Evolutionary conservation across 352 stramenopile species (phyloP).

Genomic region (Lagenidium sp.): DNA sequence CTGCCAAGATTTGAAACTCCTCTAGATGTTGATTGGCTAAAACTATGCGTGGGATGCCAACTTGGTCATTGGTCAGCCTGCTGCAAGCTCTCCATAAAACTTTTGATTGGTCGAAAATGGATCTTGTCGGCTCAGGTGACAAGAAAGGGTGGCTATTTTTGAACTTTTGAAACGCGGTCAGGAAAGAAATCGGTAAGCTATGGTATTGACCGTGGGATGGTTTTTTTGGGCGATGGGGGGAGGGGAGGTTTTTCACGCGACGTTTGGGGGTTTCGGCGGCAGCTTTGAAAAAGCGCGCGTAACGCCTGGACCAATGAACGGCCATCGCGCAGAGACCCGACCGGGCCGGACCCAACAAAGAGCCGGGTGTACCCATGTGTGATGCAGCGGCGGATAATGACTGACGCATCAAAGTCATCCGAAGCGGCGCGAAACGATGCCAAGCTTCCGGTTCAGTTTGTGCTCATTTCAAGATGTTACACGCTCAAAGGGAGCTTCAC

Average conservation of each 20-base stretch:
- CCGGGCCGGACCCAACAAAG: conserved; percentile 2
- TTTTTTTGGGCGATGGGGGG: conserved; percentile 5
- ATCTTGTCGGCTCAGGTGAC: too few relatives aligned
- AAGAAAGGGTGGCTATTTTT: conserved; percentile 31
- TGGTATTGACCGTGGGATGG: conserved; percentile 6
- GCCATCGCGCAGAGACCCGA: too few relatives aligned
- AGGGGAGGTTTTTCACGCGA: conserved; percentile 10
- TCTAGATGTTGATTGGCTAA: conserved; percentile 9
- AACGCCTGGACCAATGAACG: too few relatives aligned
- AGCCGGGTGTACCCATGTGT: background rate
- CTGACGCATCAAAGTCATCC: too few relatives aligned
- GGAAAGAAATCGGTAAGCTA: conserved; percentile 19
- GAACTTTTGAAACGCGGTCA: conserved; percentile 33
- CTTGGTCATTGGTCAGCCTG: conserved; percentile 6
- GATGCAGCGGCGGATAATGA: too few relatives aligned
- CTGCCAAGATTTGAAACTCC: conserved; percentile 18
- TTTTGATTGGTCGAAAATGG: too few relatives aligned
- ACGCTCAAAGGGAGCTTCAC: too few relatives aligned
- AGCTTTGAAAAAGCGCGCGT: conserved; percentile 6
- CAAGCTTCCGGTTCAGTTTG: too few relatives aligned
- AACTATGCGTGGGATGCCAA: conserved; percentile 2
- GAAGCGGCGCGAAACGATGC: too few relatives aligned
- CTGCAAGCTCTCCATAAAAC: too few relatives aligned
- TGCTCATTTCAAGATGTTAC: too few relatives aligned
- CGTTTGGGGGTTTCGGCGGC: conserved; percentile 14